phyloP scores from a whole-genome alignment of 2,329 filamentous ascomycete genomes.

The Didymella lethalis region DNA sequence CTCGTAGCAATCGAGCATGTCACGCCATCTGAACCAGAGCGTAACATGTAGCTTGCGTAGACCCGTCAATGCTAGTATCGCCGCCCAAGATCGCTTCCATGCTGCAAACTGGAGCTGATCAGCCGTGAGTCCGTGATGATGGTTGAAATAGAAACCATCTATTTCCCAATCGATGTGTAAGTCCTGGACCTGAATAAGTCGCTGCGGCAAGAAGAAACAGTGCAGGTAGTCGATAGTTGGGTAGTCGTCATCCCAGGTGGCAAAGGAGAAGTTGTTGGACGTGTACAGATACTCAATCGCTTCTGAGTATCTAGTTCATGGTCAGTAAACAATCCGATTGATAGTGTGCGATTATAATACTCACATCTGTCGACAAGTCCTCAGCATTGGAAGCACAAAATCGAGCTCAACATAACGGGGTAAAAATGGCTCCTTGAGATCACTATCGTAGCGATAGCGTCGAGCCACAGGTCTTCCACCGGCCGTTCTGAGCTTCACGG shows the following conservation, averaged over 20 bases:
- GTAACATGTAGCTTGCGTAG: slow-evolving; percentile 28
- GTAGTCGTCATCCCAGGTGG: slow-evolving; percentile 22
- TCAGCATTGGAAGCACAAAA: slow-evolving; percentile 24
- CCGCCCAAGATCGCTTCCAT: slow-evolving; percentile 31
- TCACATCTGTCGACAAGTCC: slow-evolving; percentile 36
- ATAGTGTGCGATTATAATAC: background rate
- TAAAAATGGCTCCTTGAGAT: background rate
- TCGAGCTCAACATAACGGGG: slow-evolving; percentile 2
- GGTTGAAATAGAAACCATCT: slow-evolving; percentile 20
- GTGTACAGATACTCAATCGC: slow-evolving; percentile 33
- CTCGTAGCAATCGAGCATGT: slow-evolving; percentile 16
- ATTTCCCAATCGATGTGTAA: slow-evolving; percentile 30
- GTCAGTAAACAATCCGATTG: slow-evolving; percentile 3
- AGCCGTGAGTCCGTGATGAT: background rate
- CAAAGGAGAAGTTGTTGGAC: slow-evolving; percentile 29
- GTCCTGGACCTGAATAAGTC: slow-evolving; percentile 27
- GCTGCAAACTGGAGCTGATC: background rate
- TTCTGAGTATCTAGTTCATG: slow-evolving; percentile 33
- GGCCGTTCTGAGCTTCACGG: slow-evolving; percentile 22
- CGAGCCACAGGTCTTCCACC: slow-evolving; percentile 21
- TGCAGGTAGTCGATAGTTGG: slow-evolving; percentile 29
- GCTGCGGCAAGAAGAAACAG: slow-evolving; percentile 31
- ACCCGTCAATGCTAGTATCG: slow-evolving; percentile 26
- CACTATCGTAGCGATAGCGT: slow-evolving; percentile 10
- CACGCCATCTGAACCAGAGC: slow-evolving; percentile 18